Evolutionary conservation across 176 grass and related monocot genomes (phyloP), one percentile per base, ranked within the genome.

Genomic region (Bothriochloa decipiens): DNA sequence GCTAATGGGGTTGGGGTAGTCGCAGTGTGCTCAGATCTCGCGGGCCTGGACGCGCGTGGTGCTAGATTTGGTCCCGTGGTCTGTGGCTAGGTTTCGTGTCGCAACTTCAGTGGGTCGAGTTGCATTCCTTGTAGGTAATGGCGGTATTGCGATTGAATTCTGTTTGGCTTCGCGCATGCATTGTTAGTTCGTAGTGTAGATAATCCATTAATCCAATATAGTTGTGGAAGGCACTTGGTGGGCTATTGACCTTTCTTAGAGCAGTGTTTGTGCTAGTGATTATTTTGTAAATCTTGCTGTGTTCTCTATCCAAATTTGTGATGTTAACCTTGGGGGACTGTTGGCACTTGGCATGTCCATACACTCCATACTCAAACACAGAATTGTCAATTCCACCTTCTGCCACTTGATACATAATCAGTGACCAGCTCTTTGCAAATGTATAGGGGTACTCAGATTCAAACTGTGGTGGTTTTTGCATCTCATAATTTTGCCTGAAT

Each of bases 1-100:
- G n/a, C 36, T 20, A 37, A 53, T n/a, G n/a, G n/a, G n/a, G n/a
- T n/a, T 86, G 55, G 65, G 8, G 33, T 80, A 74, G 60, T 49
- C 33, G n/a, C 14, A 45, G 58, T 11, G 20, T 67, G 58, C 61
- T 76, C 65, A 82, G 90, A 91, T 91, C 74, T 88, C 83, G 47
- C 16, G 26, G 22, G 66, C 27, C 40, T 67, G 1, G 4, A 70
- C 23, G 35, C 14, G 12, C 35, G 1, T 22, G 36, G 26, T 26
- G 70, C 11, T 20, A 28, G 49, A 45, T 71, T 70, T 35, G 26
- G 71, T 46, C 26, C 2, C 63, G 0, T 60, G 22, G 15, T 28
- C 10, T 23, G 20, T 25, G 29, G 23, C 33, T 25, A 27, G 68
- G 79, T 70, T 52, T 83, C 16, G 40, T 35, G 18, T 73, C n/a